Base-by-base conservation (phyloP, 23 red algal genomes). In the Gracilaria gracilis region DNA sequence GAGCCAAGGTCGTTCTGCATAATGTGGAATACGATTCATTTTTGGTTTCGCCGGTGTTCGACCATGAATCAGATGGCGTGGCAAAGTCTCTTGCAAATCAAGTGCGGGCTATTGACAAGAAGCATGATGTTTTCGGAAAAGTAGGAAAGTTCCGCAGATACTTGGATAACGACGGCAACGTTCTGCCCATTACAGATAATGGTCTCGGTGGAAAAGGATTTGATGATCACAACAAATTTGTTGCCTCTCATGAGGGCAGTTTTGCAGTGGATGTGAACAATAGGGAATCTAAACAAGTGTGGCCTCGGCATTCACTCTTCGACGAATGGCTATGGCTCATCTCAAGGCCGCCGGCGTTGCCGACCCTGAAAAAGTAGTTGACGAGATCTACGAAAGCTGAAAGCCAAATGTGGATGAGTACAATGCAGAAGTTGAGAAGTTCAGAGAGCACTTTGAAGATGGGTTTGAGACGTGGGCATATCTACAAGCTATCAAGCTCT, bases 211-310 rank as follows among this genome's bases (percentile, higher is more conserved):
- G 85, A 40, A 89, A 89, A 59, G 85, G 85, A 0, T 31, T 39
- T 19, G 50, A 24, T 34, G n/a, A 42, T n/a, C 40, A 67, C 12
- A 35, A 16, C 32, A 77, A 27, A 3, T 67, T 39, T 50, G 69
- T 54, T 20, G 36, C 21, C 39, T 79, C 85, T 12, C 48, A 37
- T 21, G 36, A 50, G 31, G 67, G 71, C 5, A 35, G 39, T 15
- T 89, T 89, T 24, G 85, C 69, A 0, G 85, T 79, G 9, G 85
- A 89, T 80, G 71, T 89, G 44, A 89, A 89, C 85, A 89, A 89
- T 58, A 57, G 85, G 37, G 85, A 27, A 0, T 89, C 85, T 33
- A 72, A 51, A 69, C 75, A 4, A 59, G 49, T 58, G 58, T 54
- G 20, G 85, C 69, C 5, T 57, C 85, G 9, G 62, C 70, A 6